These are phyloP conservation scores for Cyberlindnera veronae DNA, from an alignment of 805 yeast genomes.

Conservation along the genomic window DNA sequence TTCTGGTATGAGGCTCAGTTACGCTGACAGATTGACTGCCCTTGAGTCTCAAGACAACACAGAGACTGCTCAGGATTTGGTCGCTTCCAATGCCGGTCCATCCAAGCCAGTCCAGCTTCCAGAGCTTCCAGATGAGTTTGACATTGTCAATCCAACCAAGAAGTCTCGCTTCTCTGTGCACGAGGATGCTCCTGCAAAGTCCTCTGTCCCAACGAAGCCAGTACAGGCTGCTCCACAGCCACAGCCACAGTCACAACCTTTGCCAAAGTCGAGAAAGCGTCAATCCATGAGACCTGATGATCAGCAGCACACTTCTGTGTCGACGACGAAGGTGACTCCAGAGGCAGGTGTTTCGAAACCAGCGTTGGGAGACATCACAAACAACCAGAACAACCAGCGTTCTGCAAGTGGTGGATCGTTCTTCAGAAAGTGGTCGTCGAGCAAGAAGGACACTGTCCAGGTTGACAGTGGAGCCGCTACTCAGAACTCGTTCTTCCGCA, in stretches of 20 bases:
- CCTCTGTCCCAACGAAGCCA: neutral
- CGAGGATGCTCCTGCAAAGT: conserved; percentile 5
- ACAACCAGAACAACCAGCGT: conserved; percentile 21
- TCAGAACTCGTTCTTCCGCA: conserved; percentile 31
- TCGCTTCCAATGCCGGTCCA: neutral
- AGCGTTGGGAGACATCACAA: conserved; percentile 23
- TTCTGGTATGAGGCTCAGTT: conserved; percentile 32
- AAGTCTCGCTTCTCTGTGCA: conserved; percentile 9
- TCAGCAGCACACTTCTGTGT: conserved; percentile 9
- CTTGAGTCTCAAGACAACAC: conserved; percentile 7
- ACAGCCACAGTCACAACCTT: conserved; percentile 4
- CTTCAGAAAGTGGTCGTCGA: conserved; percentile 28
- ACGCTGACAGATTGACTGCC: conserved; percentile 36
- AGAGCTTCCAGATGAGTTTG: conserved; percentile 21
- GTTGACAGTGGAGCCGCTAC: conserved; percentile 15
- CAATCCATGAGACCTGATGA: conserved; percentile 1
- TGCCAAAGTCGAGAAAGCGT: conserved; percentile 16
- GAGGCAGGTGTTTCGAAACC: conserved; percentile 1
- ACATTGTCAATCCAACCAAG: conserved; percentile 13
- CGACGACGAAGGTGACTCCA: conserved; percentile 13
- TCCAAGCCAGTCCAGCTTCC: conserved; percentile 22
- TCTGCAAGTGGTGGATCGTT: conserved; percentile 23
- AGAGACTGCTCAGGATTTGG: neutral
- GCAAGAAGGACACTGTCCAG: conserved; percentile 22
- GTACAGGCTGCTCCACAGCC: neutral